phyloP scores from a whole-genome alignment of 176 grass and related monocot genomes.

The Rhipidocladum racemiflorum region DNA sequence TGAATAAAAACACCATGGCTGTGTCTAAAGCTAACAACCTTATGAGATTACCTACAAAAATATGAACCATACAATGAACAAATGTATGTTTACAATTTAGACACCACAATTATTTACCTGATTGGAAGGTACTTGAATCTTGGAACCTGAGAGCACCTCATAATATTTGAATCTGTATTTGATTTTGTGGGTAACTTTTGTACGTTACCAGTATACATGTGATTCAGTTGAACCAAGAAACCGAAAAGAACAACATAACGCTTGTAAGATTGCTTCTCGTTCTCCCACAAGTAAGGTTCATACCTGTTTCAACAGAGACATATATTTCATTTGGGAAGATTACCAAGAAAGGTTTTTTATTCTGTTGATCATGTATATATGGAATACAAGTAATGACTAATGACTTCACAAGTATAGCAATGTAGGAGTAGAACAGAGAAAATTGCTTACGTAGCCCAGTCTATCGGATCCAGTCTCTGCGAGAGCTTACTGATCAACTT shows the following conservation, averaged over 20 bases:
- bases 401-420: constrained; percentile 17
- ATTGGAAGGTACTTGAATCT: constrained; percentile 99
- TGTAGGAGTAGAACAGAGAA: constrained; percentile 19
- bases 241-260: constrained; percentile 90
- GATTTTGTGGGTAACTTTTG: constrained; percentile 92
- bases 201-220: constrained; percentile 69
- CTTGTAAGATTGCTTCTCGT: constrained; percentile 99
- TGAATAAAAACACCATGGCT: not conserved
- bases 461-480: constrained; percentile 89
- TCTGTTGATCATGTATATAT: constrained; percentile 10
- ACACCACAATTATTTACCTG: constrained; percentile 54
- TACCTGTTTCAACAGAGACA: constrained; percentile 67
- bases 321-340: constrained; percentile 20
- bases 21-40: not conserved
- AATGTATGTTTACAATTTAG: not conserved
- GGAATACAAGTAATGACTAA: not conserved
- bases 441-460: constrained; percentile 95
- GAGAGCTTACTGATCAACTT: constrained; percentile 75
- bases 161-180: constrained; percentile 94
- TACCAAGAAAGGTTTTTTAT: not conserved
- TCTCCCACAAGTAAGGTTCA: constrained; percentile 96
- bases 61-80: not conserved
- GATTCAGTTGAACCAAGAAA: constrained; percentile 95
- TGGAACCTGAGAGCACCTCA: constrained; percentile 92
- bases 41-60: not conserved